A percentile compares a stretch with the other conserved stretches of the same genome.
Evolutionary conservation across 2,329 filamentous ascomycete species (phyloP).

Genomic region (Diplodia corticola): DNA sequence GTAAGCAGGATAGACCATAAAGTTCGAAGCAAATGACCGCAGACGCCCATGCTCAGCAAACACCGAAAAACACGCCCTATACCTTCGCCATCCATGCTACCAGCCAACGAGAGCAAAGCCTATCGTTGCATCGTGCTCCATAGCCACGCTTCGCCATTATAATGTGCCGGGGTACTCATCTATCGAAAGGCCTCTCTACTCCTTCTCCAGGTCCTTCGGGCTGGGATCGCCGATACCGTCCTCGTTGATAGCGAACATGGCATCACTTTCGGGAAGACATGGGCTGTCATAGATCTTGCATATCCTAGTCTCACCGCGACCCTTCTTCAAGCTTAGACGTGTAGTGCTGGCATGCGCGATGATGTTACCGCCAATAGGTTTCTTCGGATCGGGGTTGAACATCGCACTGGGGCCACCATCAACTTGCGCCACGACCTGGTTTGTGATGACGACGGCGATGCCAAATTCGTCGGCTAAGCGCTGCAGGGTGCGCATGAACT

Average conservation of each 20-base stretch:
- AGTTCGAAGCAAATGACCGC: slow-evolving; percentile 1
- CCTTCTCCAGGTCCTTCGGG: slow-evolving; percentile 93
- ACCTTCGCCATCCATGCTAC: slow-evolving; percentile 14
- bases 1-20: background rate
- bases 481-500: slow-evolving; percentile 84
- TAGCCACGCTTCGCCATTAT: background rate
- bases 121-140: background rate
- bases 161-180: background rate
- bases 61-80: background rate
- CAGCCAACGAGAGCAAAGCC: background rate
- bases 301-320: slow-evolving; percentile 88
- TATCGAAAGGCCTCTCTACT: slow-evolving; percentile 41
- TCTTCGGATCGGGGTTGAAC: slow-evolving; percentile 99
- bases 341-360: slow-evolving; percentile 98
- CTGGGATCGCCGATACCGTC: slow-evolving; percentile 95
- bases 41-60: slow-evolving; percentile 19
- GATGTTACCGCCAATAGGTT: slow-evolving; percentile 97
- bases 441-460: slow-evolving; percentile 97
- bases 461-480: slow-evolving; percentile 79
- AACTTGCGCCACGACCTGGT: slow-evolving; percentile 97
- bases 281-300: slow-evolving; percentile 99
- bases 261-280: slow-evolving; percentile 94
- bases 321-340: slow-evolving; percentile 91
- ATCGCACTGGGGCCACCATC: slow-evolving; percentile 94
- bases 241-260: slow-evolving; percentile 94